Percentiles rank a stretch among this genome's conserved stretches.
Evolutionary conservation across 768 basidiomycete species (phyloP).

Genomic region (Hygrocybe coccinea): DNA sequence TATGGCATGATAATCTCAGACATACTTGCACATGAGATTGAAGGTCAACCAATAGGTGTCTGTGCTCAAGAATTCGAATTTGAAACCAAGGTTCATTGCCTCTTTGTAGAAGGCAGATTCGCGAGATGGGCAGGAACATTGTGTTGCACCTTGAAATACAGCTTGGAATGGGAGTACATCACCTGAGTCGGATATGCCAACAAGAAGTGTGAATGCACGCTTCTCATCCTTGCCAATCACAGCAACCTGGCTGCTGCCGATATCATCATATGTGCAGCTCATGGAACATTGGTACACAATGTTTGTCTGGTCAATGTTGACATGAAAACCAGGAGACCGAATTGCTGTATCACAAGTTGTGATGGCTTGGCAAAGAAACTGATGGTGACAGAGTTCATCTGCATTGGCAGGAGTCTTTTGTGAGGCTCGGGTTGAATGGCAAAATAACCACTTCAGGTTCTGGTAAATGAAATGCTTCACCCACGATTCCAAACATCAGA

Average conservation of each 20-base stretch:
- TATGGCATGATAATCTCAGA: conserved; percentile 21
- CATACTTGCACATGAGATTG: conserved; percentile 14
- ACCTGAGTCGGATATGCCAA: conserved; percentile 26
- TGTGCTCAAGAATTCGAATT: conserved; percentile 18
- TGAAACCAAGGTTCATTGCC: conserved; percentile 13
- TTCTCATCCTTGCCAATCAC: conserved; percentile 35
- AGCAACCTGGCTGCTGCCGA: conserved; percentile 23
- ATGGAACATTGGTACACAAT: conserved; percentile 25
- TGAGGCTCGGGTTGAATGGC: conserved; percentile 22
- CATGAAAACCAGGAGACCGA: conserved; percentile 15
- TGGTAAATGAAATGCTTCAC: conserved; percentile 19
- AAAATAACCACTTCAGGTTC: conserved; percentile 8
- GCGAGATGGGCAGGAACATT: conserved; percentile 16
- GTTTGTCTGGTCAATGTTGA: conserved; percentile 37
- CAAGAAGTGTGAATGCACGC: conserved; percentile 32
- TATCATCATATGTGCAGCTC: conserved; percentile 22
- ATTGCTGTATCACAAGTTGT: conserved; percentile 14
- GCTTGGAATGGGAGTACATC: conserved; percentile 31
- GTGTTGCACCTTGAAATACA: conserved; percentile 27
- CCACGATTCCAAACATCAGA: conserved; percentile 21
- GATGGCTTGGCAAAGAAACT: conserved; percentile 11
- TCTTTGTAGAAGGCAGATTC: conserved; percentile 17
- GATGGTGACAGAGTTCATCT: conserved; percentile 6
- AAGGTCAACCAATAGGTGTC: conserved; percentile 27
- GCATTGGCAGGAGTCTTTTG: conserved; percentile 28